phyloP scores from a whole-genome alignment of 805 yeast genomes.

The Candida tallmaniae region DNA sequence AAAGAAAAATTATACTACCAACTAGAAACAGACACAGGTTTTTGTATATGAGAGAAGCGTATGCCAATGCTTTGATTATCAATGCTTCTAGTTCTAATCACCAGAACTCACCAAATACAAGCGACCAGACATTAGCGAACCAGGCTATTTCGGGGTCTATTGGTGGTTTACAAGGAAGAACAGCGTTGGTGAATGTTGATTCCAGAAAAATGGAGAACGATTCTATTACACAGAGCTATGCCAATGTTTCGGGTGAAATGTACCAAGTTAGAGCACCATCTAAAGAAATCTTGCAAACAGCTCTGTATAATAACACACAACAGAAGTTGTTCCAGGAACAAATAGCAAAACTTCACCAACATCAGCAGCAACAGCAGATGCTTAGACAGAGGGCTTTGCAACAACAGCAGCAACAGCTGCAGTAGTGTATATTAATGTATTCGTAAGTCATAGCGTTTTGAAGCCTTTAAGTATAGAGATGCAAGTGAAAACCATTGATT shows the following conservation, averaged over 20 bases:
- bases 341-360: slow-evolving; percentile 36
- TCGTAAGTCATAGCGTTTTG: neutral
- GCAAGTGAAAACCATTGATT: too few relatives aligned
- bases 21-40: slow-evolving; percentile 66
- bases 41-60: slow-evolving; percentile 88
- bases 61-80: slow-evolving; percentile 77
- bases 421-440: slow-evolving; percentile 7
- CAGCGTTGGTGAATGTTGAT: slow-evolving; percentile 69
- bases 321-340: slow-evolving; percentile 44
- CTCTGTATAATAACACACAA: slow-evolving; percentile 39
- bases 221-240: slow-evolving; percentile 36
- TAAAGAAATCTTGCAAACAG: slow-evolving; percentile 38
- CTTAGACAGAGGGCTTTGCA: slow-evolving; percentile 26
- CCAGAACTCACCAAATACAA: slow-evolving; percentile 9
- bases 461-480: too few relatives aligned
- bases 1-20: slow-evolving; percentile 67
- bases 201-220: slow-evolving; percentile 18
- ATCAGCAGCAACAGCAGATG: slow-evolving; percentile 30
- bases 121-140: slow-evolving; percentile 40
- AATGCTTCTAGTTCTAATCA: slow-evolving; percentile 37
- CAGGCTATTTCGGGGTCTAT: slow-evolving; percentile 48
- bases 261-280: slow-evolving; percentile 45
- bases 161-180: slow-evolving; percentile 78
- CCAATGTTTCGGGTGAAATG: slow-evolving; percentile 58
- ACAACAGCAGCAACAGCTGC: slow-evolving; percentile 9